Evolutionary conservation across 108 stramenopile species (phyloP).

Genomic region (Aurantiochytrium sp.): DNA sequence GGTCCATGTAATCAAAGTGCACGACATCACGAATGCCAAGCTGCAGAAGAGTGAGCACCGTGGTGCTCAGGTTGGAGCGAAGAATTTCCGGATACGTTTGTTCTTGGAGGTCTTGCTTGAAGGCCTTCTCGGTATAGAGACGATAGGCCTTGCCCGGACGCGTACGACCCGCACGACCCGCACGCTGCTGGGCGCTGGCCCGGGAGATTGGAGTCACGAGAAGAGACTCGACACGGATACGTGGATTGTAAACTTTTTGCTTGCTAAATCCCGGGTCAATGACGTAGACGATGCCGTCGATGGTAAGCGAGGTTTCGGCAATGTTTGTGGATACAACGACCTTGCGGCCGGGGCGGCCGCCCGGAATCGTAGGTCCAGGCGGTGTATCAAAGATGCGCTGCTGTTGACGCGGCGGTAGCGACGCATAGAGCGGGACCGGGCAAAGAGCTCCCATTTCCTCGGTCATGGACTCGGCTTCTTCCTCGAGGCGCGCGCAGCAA

Average conservation of each 20-base stretch:
- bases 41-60: slow-evolving; percentile 91
- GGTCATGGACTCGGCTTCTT: slow-evolving; percentile 53
- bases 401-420: slow-evolving; percentile 87
- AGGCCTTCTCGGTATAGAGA: slow-evolving; percentile 92
- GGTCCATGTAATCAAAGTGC: slow-evolving; percentile 99
- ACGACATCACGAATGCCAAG: slow-evolving; percentile 96
- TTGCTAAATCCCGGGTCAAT: slow-evolving; percentile 98
- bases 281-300: slow-evolving; percentile 99
- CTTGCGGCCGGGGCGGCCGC: slow-evolving; percentile 91
- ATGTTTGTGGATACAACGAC: slow-evolving; percentile 96
- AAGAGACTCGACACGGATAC: slow-evolving; percentile 92
- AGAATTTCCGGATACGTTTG: slow-evolving; percentile 98
- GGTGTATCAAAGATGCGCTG: slow-evolving; percentile 69
- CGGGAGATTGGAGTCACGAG: slow-evolving; percentile 93
- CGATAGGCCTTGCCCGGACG: slow-evolving; percentile 98
- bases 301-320: slow-evolving; percentile 96
- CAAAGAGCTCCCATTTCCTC: slow-evolving; percentile 68
- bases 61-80: slow-evolving; percentile 78
- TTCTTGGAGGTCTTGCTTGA: slow-evolving; percentile 89
- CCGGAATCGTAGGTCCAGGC: slow-evolving; percentile 3
- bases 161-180: slow-evolving; percentile 93
- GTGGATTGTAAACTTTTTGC: slow-evolving; percentile 99
- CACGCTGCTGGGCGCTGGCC: slow-evolving; percentile 84
- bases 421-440: slow-evolving; percentile 90
- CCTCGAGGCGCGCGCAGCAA: slow-evolving; percentile 81